Percentiles rank a stretch among this genome's conserved stretches.
Evolutionary conservation across 2,329 filamentous ascomycete genomes (phyloP).

Genomic region (Pseudocercospora eumusae): DNA sequence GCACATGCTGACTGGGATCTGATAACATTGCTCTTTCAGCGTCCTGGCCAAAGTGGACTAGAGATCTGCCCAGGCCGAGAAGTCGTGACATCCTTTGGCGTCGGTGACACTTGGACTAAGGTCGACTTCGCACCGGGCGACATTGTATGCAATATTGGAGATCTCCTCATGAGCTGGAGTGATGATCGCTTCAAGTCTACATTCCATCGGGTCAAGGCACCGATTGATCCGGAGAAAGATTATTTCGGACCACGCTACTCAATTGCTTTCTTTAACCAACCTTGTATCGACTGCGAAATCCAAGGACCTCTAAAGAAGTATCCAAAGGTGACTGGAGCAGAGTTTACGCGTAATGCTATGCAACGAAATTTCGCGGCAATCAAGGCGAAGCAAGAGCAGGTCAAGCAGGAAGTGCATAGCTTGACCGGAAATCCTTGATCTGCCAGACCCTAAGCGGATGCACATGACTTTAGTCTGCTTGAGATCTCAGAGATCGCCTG

Average conservation of each 20-base stretch:
- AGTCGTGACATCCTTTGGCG: conserved; percentile 59
- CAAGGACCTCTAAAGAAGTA: conserved; percentile 65
- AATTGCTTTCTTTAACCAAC: conserved; percentile 68
- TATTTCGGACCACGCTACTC: conserved; percentile 64
- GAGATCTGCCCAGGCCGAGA: conserved; percentile 67
- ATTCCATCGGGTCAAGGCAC: conserved; percentile 65
- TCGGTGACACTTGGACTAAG: conserved; percentile 64
- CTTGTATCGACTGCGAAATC: conserved; percentile 58
- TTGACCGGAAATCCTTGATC: conserved; percentile 1
- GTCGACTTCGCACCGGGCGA: conserved; percentile 57
- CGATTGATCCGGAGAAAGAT: conserved; percentile 51
- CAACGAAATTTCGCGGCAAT: conserved; percentile 51
- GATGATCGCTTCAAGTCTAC: conserved; percentile 69
- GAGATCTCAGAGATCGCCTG: too few relatives aligned
- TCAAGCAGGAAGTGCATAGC: not conserved
- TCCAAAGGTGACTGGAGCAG: conserved; percentile 59
- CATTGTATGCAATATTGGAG: conserved; percentile 67
- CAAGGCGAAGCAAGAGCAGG: conserved; percentile 13
- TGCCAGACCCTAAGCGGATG: too few relatives aligned
- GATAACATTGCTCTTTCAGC: conserved; percentile 64
- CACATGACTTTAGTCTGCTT: too few relatives aligned
- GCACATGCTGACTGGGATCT: conserved; percentile 66
- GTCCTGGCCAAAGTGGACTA: conserved; percentile 60
- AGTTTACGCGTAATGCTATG: conserved; percentile 62
- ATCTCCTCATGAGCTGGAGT: conserved; percentile 67